Evolutionary conservation across 306 rosid species (phyloP).

Genomic region (Prunus campanulata): DNA sequence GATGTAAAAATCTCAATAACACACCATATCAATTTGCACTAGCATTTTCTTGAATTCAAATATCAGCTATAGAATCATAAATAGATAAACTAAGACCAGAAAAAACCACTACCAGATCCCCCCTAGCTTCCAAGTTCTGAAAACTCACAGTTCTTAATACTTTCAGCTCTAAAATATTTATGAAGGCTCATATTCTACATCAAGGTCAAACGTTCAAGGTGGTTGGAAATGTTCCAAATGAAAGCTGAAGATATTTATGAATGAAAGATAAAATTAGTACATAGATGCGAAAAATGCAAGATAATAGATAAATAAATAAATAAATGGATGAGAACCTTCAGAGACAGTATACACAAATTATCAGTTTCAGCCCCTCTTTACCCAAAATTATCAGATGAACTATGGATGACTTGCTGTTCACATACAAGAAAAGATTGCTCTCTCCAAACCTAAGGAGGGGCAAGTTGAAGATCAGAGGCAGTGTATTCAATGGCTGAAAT

Average conservation of each 20-base stretch:
- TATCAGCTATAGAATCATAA: constrained; percentile 19
- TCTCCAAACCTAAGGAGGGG: not conserved
- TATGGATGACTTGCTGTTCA: not conserved
- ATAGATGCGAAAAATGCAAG: not conserved
- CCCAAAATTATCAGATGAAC: not conserved
- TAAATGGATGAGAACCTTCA: not conserved
- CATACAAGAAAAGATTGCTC: not conserved
- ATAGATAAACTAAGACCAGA: not conserved
- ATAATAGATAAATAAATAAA: not conserved
- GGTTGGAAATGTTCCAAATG: not conserved
- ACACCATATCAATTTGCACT: constrained; percentile 28
- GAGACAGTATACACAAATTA: not conserved
- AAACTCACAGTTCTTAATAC: not conserved
- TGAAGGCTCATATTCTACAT: not conserved
- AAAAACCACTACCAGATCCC: constrained; percentile 9
- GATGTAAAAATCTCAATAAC: constrained; percentile 19
- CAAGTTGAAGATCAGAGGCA: constrained; percentile 1
- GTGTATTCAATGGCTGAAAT: not conserved
- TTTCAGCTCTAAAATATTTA: not conserved
- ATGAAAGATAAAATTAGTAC: not conserved
- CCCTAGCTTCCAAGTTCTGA: constrained; percentile 18
- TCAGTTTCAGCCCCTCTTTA: not conserved
- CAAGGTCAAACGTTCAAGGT: not conserved
- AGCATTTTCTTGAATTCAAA: constrained; percentile 7
- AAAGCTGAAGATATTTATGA: not conserved